Conservation (phyloP, 164 flowering plant species). For the Stephania yunnanensis region DNA sequence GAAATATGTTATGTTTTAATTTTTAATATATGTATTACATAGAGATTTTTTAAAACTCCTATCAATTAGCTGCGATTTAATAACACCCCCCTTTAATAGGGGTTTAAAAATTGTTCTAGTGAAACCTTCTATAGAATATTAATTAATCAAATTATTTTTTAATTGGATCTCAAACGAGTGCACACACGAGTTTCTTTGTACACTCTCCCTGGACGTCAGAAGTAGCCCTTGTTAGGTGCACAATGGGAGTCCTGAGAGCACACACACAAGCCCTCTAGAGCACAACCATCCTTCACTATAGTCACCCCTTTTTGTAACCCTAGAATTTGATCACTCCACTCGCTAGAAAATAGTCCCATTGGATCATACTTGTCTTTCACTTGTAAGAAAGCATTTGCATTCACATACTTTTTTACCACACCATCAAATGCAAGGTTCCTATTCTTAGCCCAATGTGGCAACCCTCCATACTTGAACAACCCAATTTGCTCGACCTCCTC, state of each 20-base stretch:
- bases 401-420: constrained; percentile 40
- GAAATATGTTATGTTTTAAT: no score
- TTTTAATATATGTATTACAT: no score
- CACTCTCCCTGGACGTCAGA: constrained; percentile 53
- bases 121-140: no score
- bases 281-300: constrained; percentile 55
- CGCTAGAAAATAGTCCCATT: constrained; percentile 54
- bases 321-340: constrained; percentile 73
- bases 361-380: constrained; percentile 58
- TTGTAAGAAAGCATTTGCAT: constrained; percentile 38
- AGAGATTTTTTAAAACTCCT: no score
- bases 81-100: no score
- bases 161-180: constrained; percentile 7
- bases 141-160: not conserved
- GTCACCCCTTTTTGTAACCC: constrained; percentile 42
- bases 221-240: constrained; percentile 57
- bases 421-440: constrained; percentile 58
- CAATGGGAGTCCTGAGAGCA: constrained; percentile 65
- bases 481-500: constrained; percentile 79
- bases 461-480: constrained; percentile 53
- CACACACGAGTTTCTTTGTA: constrained; percentile 68
- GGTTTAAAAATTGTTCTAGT: no score
- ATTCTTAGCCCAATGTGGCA: constrained; percentile 87
- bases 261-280: constrained; percentile 69
- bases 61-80: no score